A percentile compares a stretch with the other conserved stretches of the same genome.
Evolutionary conservation across 768 basidiomycete species (phyloP).

Genomic region (Leucocoprinus sp.): DNA sequence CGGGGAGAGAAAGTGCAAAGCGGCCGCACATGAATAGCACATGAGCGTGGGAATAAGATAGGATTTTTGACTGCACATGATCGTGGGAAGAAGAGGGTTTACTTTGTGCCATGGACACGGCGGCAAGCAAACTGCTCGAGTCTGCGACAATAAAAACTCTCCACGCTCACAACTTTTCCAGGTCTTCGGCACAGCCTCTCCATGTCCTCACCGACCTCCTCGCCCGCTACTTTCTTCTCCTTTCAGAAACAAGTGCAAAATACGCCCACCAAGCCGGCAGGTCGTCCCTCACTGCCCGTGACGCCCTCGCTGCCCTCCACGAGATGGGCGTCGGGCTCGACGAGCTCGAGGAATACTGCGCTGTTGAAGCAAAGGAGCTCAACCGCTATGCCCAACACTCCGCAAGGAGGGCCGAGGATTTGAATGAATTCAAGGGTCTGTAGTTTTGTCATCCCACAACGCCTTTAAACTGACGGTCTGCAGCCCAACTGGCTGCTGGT

Average conservation of each 20-base stretch:
- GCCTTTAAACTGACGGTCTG: slow-evolving; percentile 20
- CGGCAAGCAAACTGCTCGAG: slow-evolving; percentile 56
- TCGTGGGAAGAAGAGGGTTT: no score
- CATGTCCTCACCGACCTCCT: slow-evolving; percentile 68
- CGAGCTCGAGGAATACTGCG: slow-evolving; percentile 60
- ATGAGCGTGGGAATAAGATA: slow-evolving; percentile 1
- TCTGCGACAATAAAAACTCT: slow-evolving; percentile 60
- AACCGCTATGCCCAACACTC: slow-evolving; percentile 60
- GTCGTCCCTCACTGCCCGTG: slow-evolving; percentile 43
- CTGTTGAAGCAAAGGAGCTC: slow-evolving; percentile 62
- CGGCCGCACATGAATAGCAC: slow-evolving; percentile 56
- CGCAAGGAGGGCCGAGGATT: slow-evolving; percentile 58
- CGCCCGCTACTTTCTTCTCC: slow-evolving; percentile 60
- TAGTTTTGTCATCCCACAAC: slow-evolving; percentile 17
- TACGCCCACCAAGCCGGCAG: slow-evolving; percentile 75
- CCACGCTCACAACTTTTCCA: slow-evolving; percentile 70
- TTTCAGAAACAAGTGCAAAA: slow-evolving; percentile 59
- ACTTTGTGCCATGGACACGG: slow-evolving; percentile 38
- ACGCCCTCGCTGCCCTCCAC: slow-evolving; percentile 59
- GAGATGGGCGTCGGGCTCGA: slow-evolving; percentile 67
- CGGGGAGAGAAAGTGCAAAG: slow-evolving; percentile 27
- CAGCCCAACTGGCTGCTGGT: slow-evolving; percentile 56
- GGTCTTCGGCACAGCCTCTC: slow-evolving; percentile 66
- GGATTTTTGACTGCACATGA: no score
- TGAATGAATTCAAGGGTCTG: slow-evolving; percentile 66